Evolutionary conservation across 1,284 basidiomycete genomes (phyloP), one percentile per base, ranked within the genome.

Genomic region (Gymnopus androsaceus): DNA sequence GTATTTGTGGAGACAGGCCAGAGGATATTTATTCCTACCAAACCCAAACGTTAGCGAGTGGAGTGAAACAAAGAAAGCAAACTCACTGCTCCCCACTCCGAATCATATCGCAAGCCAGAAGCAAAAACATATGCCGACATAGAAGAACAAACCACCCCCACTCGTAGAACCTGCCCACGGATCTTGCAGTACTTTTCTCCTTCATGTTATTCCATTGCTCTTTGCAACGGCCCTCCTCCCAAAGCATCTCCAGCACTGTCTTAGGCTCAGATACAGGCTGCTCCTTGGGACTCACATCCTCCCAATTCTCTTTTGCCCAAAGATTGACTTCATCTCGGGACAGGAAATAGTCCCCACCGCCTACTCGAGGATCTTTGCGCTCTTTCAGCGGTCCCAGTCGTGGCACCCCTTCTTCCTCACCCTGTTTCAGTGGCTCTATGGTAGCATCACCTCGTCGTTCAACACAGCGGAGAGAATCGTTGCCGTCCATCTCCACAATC

Each of bases 401-500:
- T 27, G 15, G 33, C n/a, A n/a, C n/a, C 8, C 14, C 27, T 11
- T 46, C 31, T 15, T 49, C 56, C 33, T 27, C 41, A 5, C 21
- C 47, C 7, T 15, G 8, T 15, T 34, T 15, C 7, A 8, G 15
- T 8, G 7, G 8, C 15, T 34, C 33, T 8, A 34, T 7, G 7
- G 17, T 27, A 2, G 38, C 23, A 36, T 31, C 31, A 6, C 14
- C 19, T 12, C 28, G 3, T 15, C 30, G 31, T 25, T 42, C 52
- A 34, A 60, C 63, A n/a, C 57, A 58, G 36, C 70, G 70, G 8
- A 72, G 56, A 1, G 70, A 72, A 53, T 71, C 66, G 51, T 72
- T 70, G 3, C 72, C 72, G 55, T 75, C 73, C 56, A 71, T 64
- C 0, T 63, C 64, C 17, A 64, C 37, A 1, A 71, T 50, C 45